Percentiles rank a stretch among this genome's conserved stretches.
Conservation (phyloP, 2,329 filamentous ascomycete genomes). For the Claviceps digitariae region DNA sequence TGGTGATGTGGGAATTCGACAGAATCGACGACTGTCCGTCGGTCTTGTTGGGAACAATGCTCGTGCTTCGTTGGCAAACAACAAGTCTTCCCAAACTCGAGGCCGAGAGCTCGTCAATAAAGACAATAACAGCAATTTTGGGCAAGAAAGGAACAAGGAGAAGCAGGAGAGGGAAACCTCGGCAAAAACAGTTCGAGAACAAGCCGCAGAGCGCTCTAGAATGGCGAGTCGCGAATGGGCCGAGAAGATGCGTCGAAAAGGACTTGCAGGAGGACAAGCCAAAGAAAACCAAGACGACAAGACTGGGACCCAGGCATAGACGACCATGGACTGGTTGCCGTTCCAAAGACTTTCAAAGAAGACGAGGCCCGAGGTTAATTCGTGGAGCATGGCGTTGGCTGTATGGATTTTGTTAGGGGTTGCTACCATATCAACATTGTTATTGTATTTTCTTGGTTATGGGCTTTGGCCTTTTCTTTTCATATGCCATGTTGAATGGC, state of each 20-base stretch:
- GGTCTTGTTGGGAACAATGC: constrained; percentile 5
- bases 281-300: constrained; percentile 2
- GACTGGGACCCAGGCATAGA: neutral
- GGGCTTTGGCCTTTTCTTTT: neutral
- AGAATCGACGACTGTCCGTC: constrained; percentile 15
- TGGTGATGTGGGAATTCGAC: constrained; percentile 7
- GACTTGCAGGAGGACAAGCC: constrained; percentile 11
- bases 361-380: too few relatives aligned
- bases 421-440: neutral
- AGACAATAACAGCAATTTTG: constrained; percentile 37
- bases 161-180: constrained; percentile 39
- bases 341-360: too few relatives aligned
- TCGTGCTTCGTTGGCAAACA: neutral
- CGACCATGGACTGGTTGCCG: too few relatives aligned
- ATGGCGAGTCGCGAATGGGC: constrained; percentile 48
- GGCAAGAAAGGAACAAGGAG: constrained; percentile 36
- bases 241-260: constrained; percentile 38
- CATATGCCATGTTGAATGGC: neutral
- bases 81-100: constrained; percentile 11
- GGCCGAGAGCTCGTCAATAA: constrained; percentile 35
- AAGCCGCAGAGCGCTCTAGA: constrained; percentile 48
- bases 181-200: constrained; percentile 40
- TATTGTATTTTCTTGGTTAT: neutral
- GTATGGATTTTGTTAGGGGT: neutral
- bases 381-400: neutral